Base-by-base conservation (phyloP, 2,329 filamentous ascomycete species). In the Cordyceps pruinosa region DNA sequence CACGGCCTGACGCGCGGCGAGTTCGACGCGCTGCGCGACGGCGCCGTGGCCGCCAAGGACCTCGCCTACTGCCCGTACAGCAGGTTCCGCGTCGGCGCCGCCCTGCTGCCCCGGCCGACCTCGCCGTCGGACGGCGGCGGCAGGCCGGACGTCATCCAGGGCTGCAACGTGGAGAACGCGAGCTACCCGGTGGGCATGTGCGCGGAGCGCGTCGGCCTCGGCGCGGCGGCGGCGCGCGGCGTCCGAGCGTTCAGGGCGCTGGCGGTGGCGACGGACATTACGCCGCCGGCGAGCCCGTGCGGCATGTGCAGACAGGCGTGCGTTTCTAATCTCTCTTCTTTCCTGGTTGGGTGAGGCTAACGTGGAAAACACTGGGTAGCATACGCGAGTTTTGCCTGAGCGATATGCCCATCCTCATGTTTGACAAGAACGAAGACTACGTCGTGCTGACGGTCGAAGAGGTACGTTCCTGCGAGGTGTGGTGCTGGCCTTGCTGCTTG, bases 291-390 rank as follows among this genome's bases (percentile, higher is more conserved):
- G 48, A 86, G 86, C 61, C 94, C 94, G 0, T 99, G 94, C 69
- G 94, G 94, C 56, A 97, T 96, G 91, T 97, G 93, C 71, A 80
- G 93, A 65, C 93, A 97, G 70, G 96, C 93, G 87, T 90, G 69
- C 75, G 83, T 79, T 52, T 50, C 37, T 44, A 37, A 46, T 28
- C 54, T 45, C 39, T 8, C 39, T 7, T 7, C 34, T 35, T 4
- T 15, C 34, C 21, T 25, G 6, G 50, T 15, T 9, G 30, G 7
- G 48, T 26, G 37, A 47, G 55, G 6, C 30, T 35, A 46, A 45
- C 44, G 23, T 7, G 41, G n/a, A 21, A 0, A 8, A 39, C 44
- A 5, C 5, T 47, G 44, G 56, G 55, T 62, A 87, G 86, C 64
- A 90, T 93, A 62, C 84, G 88, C 48, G 89, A 93, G 73, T 92